Evolutionary conservation across 2,329 filamentous ascomycete species (phyloP), one percentile per base, ranked within the genome.

Genomic region (Fusarium equiseti): DNA sequence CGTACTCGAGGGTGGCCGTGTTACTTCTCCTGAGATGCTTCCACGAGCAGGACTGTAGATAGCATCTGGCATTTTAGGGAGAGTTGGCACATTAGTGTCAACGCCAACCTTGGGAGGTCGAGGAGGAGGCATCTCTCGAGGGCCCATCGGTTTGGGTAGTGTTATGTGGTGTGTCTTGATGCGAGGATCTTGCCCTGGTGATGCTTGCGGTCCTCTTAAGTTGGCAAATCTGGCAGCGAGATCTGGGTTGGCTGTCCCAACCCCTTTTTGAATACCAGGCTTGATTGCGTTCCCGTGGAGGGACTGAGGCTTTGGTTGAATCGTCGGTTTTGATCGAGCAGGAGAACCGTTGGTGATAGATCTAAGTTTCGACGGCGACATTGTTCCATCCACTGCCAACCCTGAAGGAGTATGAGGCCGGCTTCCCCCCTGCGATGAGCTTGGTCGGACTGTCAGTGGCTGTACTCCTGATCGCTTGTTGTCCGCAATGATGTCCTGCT

Each of bases 21-120:
- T 87, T 26, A 88, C 85, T 64, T 90, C 89, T 26, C 87, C 88
- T 5, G 90, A 89, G 7, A 91, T 84, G 59, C 89, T 91, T 29
- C 92, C 92, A 35, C 91, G 86, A 2, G 90, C 90, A n/a, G 92
- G 92, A 73, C 90, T 94, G 76, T 94, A 95, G 6, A 92, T 92
- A 10, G 92, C 91, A 74, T 90, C 91, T 2, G 92, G 92, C 48
- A 91, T 81, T 77, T 91, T 92, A 13, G 92, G 92, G 75, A 94
- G 81, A 18, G 83, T 84, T 13, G 87, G 84, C 10, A 88, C 77
- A n/a, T 85, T 77, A 27, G 83, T 87, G 49, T 87, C 82, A 2
- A 89, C 73, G 5, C 84, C 82, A 12, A 87, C 76, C 53, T 83
- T 83, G 2, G 83, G 81, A 32, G 82, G 81, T 45, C 83, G 83